Evolutionary conservation across 2,329 filamentous ascomycete species (phyloP), one percentile per base, ranked within the genome.

Genomic region (Aspergillus transmontanensis): DNA sequence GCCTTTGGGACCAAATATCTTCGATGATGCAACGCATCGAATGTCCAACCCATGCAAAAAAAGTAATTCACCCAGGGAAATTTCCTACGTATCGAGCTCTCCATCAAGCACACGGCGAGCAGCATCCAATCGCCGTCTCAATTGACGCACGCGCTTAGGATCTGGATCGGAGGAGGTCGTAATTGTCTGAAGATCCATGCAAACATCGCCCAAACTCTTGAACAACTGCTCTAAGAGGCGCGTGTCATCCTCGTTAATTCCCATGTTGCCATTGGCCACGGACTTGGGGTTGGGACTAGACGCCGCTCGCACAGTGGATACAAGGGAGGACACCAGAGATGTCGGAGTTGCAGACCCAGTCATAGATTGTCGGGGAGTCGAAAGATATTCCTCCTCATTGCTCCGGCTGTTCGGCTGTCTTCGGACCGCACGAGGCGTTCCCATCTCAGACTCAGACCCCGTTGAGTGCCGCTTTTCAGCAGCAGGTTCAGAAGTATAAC

Each of bases 81-180:
- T 51, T 26, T 53, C 54, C 63, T 62, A 68, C 30, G 67, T 62
- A 58, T 71, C 69, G 43, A 89, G 84, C 63, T 88, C 80, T 6
- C 91, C 92, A 68, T 94, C 91, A 34, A 96, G 81, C 4, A 92
- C 85, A 58, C 86, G 84, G 64, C 89, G 87, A 6, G 93, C 93
- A 58, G 88, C 86, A 68, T 96, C 92, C 57, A 97, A 84, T 68
- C 90, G 84, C 66, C 90, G 82, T 64, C 92, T 83, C 76, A 91
- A 88, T 63, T 89, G 82, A 60, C 68, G 91, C 86, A 64, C 86
- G 78, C 69, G 83, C 83, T 62, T 84, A 78, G 67, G 79, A 79
- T 67, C 86, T 81, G 58, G 82, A 77, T 77, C 90, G 82, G 62
- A 85, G 81, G 65, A 90, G 69, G 34, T 73, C 5, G 77, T 79